Percentiles rank a stretch among this genome's conserved stretches.
phyloP scores from a whole-genome alignment of 768 basidiomycete species.

The Hebeloma cylindrosporum region DNA sequence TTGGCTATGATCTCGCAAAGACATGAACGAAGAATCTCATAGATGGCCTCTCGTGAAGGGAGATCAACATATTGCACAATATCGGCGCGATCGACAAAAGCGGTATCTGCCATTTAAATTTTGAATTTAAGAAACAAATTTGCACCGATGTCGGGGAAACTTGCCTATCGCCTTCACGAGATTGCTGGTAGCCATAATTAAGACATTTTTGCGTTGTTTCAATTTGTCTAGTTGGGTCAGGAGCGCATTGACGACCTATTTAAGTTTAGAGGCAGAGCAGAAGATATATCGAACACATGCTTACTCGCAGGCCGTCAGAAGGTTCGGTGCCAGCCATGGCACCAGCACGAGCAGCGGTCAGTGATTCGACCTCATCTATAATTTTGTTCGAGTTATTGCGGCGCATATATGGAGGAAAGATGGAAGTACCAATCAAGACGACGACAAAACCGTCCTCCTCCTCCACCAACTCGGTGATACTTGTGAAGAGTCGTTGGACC shows the following conservation, averaged over 20 bases:
- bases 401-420: conserved; percentile 1
- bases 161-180: conserved; percentile 90
- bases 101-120: conserved; percentile 63
- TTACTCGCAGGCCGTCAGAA: conserved; percentile 85
- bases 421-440: conserved; percentile 78
- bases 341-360: conserved; percentile 92
- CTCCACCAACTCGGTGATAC: conserved; percentile 87
- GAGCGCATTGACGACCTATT: conserved; percentile 94
- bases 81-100: conserved; percentile 96
- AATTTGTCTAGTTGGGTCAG: conserved; percentile 96
- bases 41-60: conserved; percentile 88
- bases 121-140: background rate
- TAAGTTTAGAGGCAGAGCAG: background rate
- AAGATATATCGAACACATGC: conserved; percentile 19
- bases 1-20: conserved; percentile 76
- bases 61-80: conserved; percentile 94
- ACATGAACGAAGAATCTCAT: conserved; percentile 86
- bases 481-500: conserved; percentile 88
- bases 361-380: conserved; percentile 91
- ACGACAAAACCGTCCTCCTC: conserved; percentile 91
- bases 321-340: conserved; percentile 97
- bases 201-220: conserved; percentile 87
- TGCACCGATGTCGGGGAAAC: background rate
- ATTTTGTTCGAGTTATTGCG: background rate
- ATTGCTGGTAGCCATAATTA: conserved; percentile 97